Percentiles rank a stretch among this genome's conserved stretches.
Conservation (phyloP, 192 early-diverging fungal genomes). For the Lunasporangiospora selenospora region DNA sequence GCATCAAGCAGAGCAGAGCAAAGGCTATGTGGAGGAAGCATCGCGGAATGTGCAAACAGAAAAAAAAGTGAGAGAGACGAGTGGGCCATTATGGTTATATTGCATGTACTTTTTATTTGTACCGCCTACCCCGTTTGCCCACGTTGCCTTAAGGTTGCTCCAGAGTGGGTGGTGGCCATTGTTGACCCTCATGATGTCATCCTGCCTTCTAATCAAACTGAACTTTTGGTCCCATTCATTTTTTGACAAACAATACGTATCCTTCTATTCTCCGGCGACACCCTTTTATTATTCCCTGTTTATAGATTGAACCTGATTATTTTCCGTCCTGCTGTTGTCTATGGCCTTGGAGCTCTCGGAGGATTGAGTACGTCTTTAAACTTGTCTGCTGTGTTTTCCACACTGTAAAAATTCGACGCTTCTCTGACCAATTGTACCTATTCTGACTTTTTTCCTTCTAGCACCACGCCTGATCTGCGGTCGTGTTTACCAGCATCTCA, state of each 20-base stretch:
- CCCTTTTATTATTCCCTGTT: not conserved
- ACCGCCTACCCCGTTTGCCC: too few species aligned
- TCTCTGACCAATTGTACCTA: conserved; percentile 5
- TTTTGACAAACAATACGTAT: too few species aligned
- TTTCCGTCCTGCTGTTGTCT: conserved; percentile 87
- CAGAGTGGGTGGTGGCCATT: too few species aligned
- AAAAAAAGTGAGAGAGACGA: not conserved
- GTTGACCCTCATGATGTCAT: conserved; percentile 1
- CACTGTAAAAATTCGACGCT: conserved; percentile 6
- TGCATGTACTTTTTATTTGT: too few species aligned
- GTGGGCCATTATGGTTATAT: too few species aligned
- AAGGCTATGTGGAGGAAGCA: too few species aligned
- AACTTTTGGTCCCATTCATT: too few species aligned
- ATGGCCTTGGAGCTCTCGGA: conserved; percentile 80
- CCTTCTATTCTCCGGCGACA: too few species aligned
- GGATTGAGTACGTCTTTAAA: conserved; percentile 84
- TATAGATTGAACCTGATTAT: conserved; percentile 80
- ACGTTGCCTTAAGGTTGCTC: too few species aligned
- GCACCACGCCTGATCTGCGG: conserved; percentile 94
- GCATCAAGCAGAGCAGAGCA: not conserved
- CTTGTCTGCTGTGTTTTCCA: conserved; percentile 6
- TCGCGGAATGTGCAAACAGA: not conserved
- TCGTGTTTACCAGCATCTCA: conserved; percentile 80
- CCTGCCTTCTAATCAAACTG: too few species aligned
- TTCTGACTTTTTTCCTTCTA: conserved; percentile 27